A percentile compares a stretch with the other conserved stretches of the same genome.
Conservation (phyloP, 345 rosid genomes). For the Eucalyptus pauciflora region DNA sequence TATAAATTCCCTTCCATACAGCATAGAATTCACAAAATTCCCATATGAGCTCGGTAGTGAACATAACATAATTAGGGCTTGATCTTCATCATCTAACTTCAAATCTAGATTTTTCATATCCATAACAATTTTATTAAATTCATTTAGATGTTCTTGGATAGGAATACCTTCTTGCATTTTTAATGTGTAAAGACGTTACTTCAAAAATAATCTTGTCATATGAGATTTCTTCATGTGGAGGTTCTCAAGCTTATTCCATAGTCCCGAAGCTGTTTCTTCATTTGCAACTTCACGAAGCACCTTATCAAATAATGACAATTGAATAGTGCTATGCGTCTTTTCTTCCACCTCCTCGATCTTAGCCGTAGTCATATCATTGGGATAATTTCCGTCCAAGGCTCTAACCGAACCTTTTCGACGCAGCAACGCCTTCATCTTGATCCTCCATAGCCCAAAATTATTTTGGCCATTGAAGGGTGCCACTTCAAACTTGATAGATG, state of each 20-base stretch:
- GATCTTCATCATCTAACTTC: background rate
- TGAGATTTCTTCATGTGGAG: background rate
- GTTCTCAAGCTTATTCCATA: background rate
- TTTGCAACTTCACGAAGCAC: accelerated
- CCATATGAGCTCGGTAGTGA: accelerated
- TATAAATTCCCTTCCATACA: background rate
- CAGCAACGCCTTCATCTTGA: background rate
- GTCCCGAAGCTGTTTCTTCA: accelerated
- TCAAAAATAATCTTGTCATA: background rate
- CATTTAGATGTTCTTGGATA: background rate
- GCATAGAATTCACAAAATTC: background rate
- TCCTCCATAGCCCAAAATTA: background rate
- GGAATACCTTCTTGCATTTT: background rate
- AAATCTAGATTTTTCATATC: background rate
- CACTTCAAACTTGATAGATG: background rate
- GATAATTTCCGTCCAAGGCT: background rate
- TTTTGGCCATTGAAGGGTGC: background rate
- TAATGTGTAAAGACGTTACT: background rate
- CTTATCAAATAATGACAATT: too few species aligned
- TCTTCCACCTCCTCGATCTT: background rate
- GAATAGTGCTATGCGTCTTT: background rate
- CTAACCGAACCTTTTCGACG: accelerated
- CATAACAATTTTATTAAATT: too few species aligned
- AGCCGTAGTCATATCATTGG: background rate
- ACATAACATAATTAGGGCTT: background rate